Evolutionary conservation across 139 green algal genomes (phyloP).

Genomic region (Picochlorum sp.): DNA sequence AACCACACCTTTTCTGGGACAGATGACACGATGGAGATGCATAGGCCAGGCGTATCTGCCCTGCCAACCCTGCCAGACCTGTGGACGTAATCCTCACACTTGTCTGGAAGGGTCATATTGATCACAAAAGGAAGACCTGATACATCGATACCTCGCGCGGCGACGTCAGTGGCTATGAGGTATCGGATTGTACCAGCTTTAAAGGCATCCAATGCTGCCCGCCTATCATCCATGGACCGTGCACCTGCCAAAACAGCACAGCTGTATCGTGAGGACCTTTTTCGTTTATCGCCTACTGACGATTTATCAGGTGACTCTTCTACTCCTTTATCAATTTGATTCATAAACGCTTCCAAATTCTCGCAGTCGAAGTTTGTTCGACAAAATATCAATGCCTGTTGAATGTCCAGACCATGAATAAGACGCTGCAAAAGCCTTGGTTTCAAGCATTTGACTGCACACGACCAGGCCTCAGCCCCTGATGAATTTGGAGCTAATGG

Average conservation of each 20-base stretch:
- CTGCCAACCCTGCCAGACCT: slow-evolving; percentile 62
- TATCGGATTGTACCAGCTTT: slow-evolving; percentile 73
- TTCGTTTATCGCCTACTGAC: not conserved
- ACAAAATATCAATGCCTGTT: slow-evolving; percentile 51
- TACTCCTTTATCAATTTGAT: slow-evolving; percentile 28
- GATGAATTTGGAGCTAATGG: not conserved
- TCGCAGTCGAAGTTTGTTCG: slow-evolving; percentile 74
- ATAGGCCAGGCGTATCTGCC: slow-evolving; percentile 58
- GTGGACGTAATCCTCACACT: slow-evolving; percentile 80
- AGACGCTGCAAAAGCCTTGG: slow-evolving; percentile 48
- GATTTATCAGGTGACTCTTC: not conserved
- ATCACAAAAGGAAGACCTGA: slow-evolving; percentile 73
- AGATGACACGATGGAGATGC: slow-evolving; percentile 63
- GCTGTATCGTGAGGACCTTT: slow-evolving; percentile 46
- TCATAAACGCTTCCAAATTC: slow-evolving; percentile 68
- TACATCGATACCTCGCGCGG: slow-evolving; percentile 81
- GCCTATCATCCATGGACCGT: slow-evolving; percentile 60
- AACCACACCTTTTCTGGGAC: slow-evolving; percentile 70
- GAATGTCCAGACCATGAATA: not conserved
- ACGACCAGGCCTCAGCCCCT: slow-evolving; percentile 34
- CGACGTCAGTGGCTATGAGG: slow-evolving; percentile 81
- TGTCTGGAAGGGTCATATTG: slow-evolving; percentile 80
- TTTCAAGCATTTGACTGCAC: slow-evolving; percentile 71
- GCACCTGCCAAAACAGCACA: slow-evolving; percentile 65
- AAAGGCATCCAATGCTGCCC: slow-evolving; percentile 56